A percentile compares a stretch with the other conserved stretches of the same genome.
These are phyloP conservation scores for Pyrenophora tritici-repentis DNA, from an alignment of 2,329 filamentous ascomycete genomes.

Conservation along the genomic window DNA sequence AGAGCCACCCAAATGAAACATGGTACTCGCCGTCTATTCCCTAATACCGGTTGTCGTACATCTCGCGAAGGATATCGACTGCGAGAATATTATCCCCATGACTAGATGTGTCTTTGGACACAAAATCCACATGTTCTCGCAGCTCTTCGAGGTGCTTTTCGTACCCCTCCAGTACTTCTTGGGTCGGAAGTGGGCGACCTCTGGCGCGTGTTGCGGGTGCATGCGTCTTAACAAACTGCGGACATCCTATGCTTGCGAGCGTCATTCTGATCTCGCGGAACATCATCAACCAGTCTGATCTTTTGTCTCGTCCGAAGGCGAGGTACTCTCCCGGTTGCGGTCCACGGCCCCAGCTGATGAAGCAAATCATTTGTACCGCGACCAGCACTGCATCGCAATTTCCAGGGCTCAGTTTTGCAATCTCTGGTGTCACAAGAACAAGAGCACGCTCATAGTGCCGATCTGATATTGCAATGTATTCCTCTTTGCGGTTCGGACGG, in stretches of 20 bases:
- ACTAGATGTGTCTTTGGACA: constrained; percentile 1
- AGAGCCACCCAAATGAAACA: constrained; percentile 34
- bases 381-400: constrained; percentile 34
- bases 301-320: constrained; percentile 31
- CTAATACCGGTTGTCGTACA: constrained; percentile 29
- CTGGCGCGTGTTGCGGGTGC: constrained; percentile 10
- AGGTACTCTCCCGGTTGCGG: constrained; percentile 37
- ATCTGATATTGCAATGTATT: constrained; percentile 26
- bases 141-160: constrained; percentile 27
- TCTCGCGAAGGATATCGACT: constrained; percentile 23
- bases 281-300: constrained; percentile 40
- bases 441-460: constrained; percentile 32
- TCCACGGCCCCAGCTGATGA: constrained; percentile 31
- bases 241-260: constrained; percentile 10
- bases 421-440: constrained; percentile 23
- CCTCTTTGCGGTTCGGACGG: constrained; percentile 22
- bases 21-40: constrained; percentile 34
- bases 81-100: constrained; percentile 13
- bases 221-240: constrained; percentile 14
- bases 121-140: constrained; percentile 14
- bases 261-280: constrained; percentile 37
- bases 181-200: constrained; percentile 16
- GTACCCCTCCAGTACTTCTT: constrained; percentile 17
- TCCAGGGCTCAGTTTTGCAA: constrained; percentile 20
- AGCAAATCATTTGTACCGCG: constrained; percentile 34